These are phyloP conservation scores for Venturia pyrina DNA, from an alignment of 2,329 filamentous ascomycete genomes.

Conservation along the genomic window DNA sequence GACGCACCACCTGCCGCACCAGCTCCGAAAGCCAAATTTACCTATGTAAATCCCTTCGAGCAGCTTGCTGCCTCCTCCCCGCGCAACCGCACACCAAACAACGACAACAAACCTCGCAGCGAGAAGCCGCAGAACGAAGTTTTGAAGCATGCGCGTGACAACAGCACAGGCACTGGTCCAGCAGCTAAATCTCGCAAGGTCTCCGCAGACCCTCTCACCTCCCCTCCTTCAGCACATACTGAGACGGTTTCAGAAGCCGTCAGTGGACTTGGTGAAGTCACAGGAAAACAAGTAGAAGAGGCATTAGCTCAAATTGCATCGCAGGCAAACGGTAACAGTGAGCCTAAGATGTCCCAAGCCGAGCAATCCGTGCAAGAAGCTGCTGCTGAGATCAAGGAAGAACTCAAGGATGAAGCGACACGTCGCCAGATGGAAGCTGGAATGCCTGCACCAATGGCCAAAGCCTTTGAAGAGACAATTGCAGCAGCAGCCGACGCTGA, in stretches of 20 bases:
- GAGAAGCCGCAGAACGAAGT: constrained; percentile 41
- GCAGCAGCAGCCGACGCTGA: constrained; percentile 41
- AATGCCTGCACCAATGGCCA: constrained; percentile 42
- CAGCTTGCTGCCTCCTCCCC: constrained; percentile 54
- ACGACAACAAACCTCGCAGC: not conserved
- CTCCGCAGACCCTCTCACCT: not conserved
- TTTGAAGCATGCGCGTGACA: constrained; percentile 33
- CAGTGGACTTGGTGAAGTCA: constrained; percentile 51
- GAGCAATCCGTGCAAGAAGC: constrained; percentile 14
- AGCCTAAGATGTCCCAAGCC: constrained; percentile 5
- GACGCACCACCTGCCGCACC: constrained; percentile 21
- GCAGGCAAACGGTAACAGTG: constrained; percentile 11
- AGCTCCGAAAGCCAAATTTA: constrained; percentile 41
- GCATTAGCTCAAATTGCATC: constrained; percentile 45
- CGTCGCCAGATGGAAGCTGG: constrained; percentile 43
- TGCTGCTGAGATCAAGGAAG: constrained; percentile 22
- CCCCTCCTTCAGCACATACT: constrained; percentile 16
- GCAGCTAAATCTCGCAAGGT: constrained; percentile 29
- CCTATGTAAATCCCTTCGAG: constrained; percentile 64
- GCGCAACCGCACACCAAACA: constrained; percentile 42
- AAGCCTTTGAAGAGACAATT: constrained; percentile 47
- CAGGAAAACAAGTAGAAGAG: constrained; percentile 53
- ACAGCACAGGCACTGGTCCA: constrained; percentile 18
- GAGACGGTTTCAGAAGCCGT: constrained; percentile 66
- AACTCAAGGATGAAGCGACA: constrained; percentile 45